These are phyloP conservation scores for Aspergillus candidus DNA, from an alignment of 2,329 filamentous ascomycete species.

Conservation along the genomic window DNA sequence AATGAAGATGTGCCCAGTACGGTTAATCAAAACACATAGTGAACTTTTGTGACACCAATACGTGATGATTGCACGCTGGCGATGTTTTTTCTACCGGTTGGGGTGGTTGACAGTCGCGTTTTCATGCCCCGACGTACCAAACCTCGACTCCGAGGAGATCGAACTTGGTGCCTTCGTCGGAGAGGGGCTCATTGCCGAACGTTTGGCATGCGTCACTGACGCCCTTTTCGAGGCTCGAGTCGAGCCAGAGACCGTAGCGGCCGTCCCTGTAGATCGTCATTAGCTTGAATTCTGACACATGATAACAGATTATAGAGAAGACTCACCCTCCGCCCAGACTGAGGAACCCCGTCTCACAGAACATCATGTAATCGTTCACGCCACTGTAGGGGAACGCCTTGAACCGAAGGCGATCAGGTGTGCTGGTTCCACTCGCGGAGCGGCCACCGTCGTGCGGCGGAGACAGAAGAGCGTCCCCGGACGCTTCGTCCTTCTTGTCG, in stretches of 20 bases:
- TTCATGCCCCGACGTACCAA: slow-evolving; percentile 70
- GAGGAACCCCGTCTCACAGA: slow-evolving; percentile 79
- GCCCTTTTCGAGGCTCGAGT: slow-evolving; percentile 75
- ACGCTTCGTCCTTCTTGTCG: slow-evolving; percentile 22
- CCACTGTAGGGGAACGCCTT: slow-evolving; percentile 96
- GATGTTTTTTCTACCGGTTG: too few species aligned
- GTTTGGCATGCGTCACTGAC: slow-evolving; percentile 80
- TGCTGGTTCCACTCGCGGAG: slow-evolving; percentile 45
- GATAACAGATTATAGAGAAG: neutral
- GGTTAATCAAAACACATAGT: too few species aligned
- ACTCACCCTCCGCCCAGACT: slow-evolving; percentile 73
- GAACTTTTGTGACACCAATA: too few species aligned
- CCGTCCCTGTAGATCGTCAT: slow-evolving; percentile 53
- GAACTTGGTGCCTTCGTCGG: slow-evolving; percentile 89
- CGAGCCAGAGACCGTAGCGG: slow-evolving; percentile 88
- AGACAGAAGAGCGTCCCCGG: slow-evolving; percentile 16
- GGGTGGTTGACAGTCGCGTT: too few species aligned
- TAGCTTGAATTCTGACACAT: slow-evolving; percentile 4
- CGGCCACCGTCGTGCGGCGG: slow-evolving; percentile 4
- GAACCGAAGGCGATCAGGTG: slow-evolving; percentile 77
- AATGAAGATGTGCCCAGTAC: neutral
- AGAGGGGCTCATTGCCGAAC: slow-evolving; percentile 90
- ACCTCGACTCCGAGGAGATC: slow-evolving; percentile 85
- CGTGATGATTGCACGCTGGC: too few species aligned
- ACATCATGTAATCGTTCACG: slow-evolving; percentile 93